These are phyloP conservation scores for Lichtheimia corymbifera DNA, from an alignment of 371 early-diverging fungal species.

Conservation along the genomic window DNA sequence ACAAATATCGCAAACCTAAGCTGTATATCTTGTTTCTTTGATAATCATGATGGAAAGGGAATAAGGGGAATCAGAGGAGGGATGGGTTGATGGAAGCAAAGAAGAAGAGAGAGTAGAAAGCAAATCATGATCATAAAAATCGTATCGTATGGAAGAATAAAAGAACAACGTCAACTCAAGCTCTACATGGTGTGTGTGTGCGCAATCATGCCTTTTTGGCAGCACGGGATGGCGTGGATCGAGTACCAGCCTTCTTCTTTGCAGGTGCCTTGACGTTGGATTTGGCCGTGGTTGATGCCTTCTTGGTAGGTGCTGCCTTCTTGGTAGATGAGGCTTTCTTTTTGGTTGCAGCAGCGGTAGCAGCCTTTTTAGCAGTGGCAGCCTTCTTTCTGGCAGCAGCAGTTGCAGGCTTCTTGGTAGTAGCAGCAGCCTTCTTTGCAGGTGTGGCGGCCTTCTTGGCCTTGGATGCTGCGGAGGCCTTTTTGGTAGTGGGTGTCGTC, in stretches of 20 bases:
- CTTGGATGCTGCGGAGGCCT: too few relatives aligned
- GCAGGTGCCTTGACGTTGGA: conserved; percentile 19
- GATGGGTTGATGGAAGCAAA: too few relatives aligned
- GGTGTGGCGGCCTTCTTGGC: conserved; percentile 38
- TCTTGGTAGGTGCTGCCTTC: conserved; percentile 29
- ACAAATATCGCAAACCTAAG: too few relatives aligned
- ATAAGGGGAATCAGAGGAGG: too few relatives aligned
- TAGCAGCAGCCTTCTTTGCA: conserved; percentile 1
- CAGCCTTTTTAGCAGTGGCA: not conserved
- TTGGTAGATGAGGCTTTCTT: conserved; percentile 43
- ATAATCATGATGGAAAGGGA: too few relatives aligned
- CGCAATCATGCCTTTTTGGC: conserved; percentile 30
- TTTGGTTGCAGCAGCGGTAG: not conserved
- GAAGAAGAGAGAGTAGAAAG: too few relatives aligned
- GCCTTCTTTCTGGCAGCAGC: conserved; percentile 2
- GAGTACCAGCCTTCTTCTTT: conserved; percentile 42
- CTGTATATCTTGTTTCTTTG: too few relatives aligned
- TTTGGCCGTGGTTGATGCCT: conserved; percentile 33
- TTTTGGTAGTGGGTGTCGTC: too few relatives aligned
- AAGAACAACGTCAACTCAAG: too few relatives aligned
- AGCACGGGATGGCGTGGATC: conserved; percentile 36
- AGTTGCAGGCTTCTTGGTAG: not conserved
- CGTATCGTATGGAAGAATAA: too few relatives aligned
- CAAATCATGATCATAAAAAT: too few relatives aligned
- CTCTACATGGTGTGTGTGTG: too few relatives aligned